Evolutionary conservation across 2,329 filamentous ascomycete genomes (phyloP), one percentile per base, ranked within the genome.

Genomic region (Neonectria neomacrospora): DNA sequence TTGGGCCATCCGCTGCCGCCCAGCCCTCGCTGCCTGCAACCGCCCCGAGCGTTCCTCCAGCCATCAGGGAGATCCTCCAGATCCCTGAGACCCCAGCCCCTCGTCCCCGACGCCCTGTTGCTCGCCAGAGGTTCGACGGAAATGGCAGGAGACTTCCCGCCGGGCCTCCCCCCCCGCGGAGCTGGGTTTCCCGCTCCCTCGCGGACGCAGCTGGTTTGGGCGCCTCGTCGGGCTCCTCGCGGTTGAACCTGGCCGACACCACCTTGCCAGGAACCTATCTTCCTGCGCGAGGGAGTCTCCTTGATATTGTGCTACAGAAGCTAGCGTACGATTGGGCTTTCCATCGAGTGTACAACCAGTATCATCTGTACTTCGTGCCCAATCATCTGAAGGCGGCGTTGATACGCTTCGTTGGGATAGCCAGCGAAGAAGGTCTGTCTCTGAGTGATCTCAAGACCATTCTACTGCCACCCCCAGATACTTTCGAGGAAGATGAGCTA

Each of bases 111-210:
- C 79, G 82, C 26, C 47, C 47, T 45, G 78, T 77, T 23, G 73
- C 73, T 61, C 79, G 82, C 56, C 70, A 73, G 53, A 75, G 79
- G 63, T 77, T 83, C 44, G 84, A 85, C 69, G 74, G 74, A 16
- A 76, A 79, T 71, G 85, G 86, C 18, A 80, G 83, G 59, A 81
- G 85, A 58, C 75, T 83, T 20, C 87, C 87, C 10, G 81, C 88
- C 2, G 88, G 88, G 0, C 88, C 88, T 22, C 82, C 86, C 26
- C 83, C 88, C 22, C 88, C 88, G 2, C 80, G 80, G 39, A 89
- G 86, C 71, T 90, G 88, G 88, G 61, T 76, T 14, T 66, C 66
- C 51, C 58, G 73, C 81, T 63, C 62, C 37, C 53, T 61, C 47
- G 61, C 58, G 44, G 63, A 68, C 53, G 64, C 64, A 41, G 41